A percentile compares a stretch with the other conserved stretches of the same genome.
phyloP scores from a whole-genome alignment of 1,139 yeast genomes.

The Magnusiomyces suaveolens region DNA sequence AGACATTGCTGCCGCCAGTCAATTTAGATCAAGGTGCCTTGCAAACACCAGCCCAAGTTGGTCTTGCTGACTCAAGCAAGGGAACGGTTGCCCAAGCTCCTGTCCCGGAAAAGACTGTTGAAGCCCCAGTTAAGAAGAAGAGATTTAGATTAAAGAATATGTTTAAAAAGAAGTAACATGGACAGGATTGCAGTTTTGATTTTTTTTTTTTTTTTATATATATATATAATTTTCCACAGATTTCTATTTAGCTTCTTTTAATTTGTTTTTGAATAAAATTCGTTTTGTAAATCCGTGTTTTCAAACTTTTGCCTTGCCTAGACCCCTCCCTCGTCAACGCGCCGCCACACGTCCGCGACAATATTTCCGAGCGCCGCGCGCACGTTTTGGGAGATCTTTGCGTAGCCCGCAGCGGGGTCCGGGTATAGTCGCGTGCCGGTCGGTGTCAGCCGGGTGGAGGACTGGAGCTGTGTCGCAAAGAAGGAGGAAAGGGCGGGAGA shows the following conservation, averaged over 20 bases:
- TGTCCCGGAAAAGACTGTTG: not conserved
- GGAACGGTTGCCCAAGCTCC: not conserved
- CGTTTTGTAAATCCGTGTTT: not conserved
- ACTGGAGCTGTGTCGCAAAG: too few relatives aligned
- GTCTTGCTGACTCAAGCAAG: too few relatives aligned
- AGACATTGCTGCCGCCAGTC: too few relatives aligned
- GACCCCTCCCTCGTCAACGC: too few relatives aligned
- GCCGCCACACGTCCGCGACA: conserved; percentile 78
- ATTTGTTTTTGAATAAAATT: not conserved
- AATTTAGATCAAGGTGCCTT: too few relatives aligned
- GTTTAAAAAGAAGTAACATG: not conserved
- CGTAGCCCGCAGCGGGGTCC: too few relatives aligned
- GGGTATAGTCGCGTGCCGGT: too few relatives aligned
- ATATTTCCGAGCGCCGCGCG: conserved; percentile 87
- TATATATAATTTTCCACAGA: not conserved
- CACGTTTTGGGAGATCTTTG: too few relatives aligned
- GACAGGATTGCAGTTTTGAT: not conserved
- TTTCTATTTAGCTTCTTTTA: not conserved
- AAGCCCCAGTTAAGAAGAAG: not conserved
- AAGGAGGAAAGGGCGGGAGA: too few relatives aligned
- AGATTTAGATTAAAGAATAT: not conserved
- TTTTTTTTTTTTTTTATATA: not conserved
- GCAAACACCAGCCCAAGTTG: too few relatives aligned
- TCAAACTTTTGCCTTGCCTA: too few relatives aligned
- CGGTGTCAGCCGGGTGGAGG: too few relatives aligned